phyloP scores from a whole-genome alignment of 306 rosid species.

The Malus sieversii region DNA sequence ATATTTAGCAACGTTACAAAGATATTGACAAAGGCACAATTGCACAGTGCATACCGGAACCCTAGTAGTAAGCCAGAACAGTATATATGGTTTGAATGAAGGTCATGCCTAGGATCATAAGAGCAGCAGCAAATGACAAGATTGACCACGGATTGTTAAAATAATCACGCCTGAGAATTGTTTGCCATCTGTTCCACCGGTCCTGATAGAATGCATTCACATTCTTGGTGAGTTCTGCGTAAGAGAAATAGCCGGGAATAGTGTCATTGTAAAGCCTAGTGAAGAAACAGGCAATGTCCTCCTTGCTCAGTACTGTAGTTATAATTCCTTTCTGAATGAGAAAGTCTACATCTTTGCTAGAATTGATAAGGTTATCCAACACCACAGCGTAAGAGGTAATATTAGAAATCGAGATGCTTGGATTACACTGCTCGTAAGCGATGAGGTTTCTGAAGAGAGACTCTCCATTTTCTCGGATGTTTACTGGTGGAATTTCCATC shows the following conservation, averaged over 20 bases:
- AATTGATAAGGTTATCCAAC: not conserved
- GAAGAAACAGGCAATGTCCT: not conserved
- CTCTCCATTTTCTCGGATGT: not conserved
- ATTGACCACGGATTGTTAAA: not conserved
- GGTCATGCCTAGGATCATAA: not conserved
- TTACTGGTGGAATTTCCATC: not conserved
- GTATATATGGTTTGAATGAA: not conserved
- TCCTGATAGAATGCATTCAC: not conserved
- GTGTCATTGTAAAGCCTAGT: not conserved
- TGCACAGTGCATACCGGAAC: not conserved
- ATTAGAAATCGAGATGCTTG: not conserved
- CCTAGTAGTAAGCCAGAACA: not conserved
- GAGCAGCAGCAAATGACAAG: not conserved
- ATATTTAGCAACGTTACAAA: not conserved
- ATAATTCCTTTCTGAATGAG: not conserved
- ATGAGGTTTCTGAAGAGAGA: constrained; percentile 1
- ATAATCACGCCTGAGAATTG: not conserved
- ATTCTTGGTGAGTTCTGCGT: not conserved
- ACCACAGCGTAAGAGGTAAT: constrained; percentile 2
- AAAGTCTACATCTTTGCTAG: not conserved
- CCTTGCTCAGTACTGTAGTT: not conserved
- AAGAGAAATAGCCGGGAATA: not conserved
- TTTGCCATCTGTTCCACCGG: not conserved
- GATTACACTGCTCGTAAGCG: not conserved
- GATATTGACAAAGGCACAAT: not conserved